These are phyloP conservation scores for Grosmannia serpens DNA, from an alignment of 2,329 filamentous ascomycete species.

Conservation along the genomic window DNA sequence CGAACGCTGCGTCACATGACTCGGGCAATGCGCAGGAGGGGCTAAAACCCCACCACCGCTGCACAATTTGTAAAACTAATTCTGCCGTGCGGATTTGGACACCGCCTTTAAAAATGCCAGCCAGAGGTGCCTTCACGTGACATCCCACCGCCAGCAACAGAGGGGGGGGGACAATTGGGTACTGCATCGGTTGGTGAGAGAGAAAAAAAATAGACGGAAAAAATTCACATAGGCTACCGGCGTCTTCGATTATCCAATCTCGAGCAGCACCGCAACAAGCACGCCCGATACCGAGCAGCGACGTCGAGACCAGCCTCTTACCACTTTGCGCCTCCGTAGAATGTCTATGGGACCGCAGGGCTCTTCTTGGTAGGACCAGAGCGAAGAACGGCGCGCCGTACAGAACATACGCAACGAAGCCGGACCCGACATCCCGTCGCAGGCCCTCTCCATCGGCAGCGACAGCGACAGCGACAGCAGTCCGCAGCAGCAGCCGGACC, in stretches of 20 bases:
- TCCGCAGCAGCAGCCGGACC: not conserved
- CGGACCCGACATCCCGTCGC: not conserved
- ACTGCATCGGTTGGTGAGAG: not conserved
- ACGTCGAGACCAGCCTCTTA: not conserved
- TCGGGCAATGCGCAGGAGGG: not conserved
- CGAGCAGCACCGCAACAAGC: not conserved
- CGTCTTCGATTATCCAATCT: not conserved
- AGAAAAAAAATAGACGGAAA: not conserved
- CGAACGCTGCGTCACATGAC: not conserved
- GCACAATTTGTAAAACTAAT: conserved; percentile 1
- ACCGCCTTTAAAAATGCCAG: not conserved
- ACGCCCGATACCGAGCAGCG: not conserved
- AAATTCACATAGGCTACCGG: not conserved
- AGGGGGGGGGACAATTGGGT: not conserved
- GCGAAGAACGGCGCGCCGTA: not conserved
- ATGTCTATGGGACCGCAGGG: not conserved
- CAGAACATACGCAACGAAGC: not conserved
- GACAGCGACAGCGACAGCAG: not conserved
- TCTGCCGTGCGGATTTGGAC: not conserved
- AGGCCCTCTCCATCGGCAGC: not conserved
- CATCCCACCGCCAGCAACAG: not conserved
- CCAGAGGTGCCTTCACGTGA: not conserved
- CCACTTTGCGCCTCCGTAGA: not conserved
- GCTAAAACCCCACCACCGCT: conserved; percentile 1
- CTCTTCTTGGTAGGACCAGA: conserved; percentile 4